Evolutionary conservation across 176 grass and related monocot genomes (phyloP).

Genomic region (Ampelocalamus luodianensis): DNA sequence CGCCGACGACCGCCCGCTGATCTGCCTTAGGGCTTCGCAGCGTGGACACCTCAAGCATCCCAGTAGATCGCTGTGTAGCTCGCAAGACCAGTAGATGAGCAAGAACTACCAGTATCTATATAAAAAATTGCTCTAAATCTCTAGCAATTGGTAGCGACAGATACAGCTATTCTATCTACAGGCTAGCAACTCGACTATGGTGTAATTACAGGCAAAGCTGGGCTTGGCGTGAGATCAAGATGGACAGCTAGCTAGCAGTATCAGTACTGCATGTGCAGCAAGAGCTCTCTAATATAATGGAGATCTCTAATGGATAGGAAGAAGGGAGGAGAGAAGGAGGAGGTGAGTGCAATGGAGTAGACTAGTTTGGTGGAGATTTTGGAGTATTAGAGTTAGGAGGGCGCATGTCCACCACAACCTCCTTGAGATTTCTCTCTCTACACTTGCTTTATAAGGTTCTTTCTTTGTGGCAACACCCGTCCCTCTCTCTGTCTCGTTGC

Average conservation of each 20-base stretch:
- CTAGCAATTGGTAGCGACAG: neutral
- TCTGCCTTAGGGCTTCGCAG: conserved; percentile 61
- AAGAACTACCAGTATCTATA: neutral
- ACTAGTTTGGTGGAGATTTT: conserved; percentile 53
- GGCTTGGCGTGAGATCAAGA: neutral
- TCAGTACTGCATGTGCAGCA: conserved; percentile 44
- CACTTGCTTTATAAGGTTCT: conserved; percentile 48
- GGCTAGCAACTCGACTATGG: neutral
- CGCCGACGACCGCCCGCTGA: neutral
- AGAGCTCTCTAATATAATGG: conserved; percentile 37
- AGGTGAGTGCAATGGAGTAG: conserved; percentile 31
- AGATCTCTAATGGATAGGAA: conserved; percentile 41
- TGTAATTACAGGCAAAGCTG: neutral
- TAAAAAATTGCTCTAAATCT: conserved; percentile 17
- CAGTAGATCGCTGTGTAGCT: conserved; percentile 16
- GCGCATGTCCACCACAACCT: conserved; percentile 80
- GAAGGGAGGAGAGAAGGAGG: conserved; percentile 19
- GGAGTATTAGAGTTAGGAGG: conserved; percentile 53
- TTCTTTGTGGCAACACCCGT: conserved; percentile 35
- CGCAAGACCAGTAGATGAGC: conserved; percentile 26
- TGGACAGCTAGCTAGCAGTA: neutral
- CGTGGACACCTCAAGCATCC: conserved; percentile 80
- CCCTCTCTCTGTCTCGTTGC: conserved; percentile 28
- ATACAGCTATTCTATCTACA: neutral
- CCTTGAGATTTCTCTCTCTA: conserved; percentile 60